Conservation (phyloP, 306 rosid genomes). For the Gleditsia sinensis region DNA sequence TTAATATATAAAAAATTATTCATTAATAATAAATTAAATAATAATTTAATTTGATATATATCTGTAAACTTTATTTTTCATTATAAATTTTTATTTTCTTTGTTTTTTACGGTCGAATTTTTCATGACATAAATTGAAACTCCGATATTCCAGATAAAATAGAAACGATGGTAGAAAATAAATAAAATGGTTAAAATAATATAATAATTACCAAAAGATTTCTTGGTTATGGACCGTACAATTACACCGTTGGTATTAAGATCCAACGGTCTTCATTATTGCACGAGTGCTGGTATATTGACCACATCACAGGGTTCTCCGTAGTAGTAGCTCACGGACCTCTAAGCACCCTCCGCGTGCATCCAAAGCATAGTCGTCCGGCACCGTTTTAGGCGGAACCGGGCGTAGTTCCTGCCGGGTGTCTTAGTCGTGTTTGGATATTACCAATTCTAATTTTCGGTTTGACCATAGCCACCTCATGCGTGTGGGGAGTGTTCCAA, state of each 20-base stretch:
- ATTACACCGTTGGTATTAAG: background rate
- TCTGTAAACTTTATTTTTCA: too few relatives aligned
- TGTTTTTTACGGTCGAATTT: too few relatives aligned
- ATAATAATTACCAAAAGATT: too few relatives aligned
- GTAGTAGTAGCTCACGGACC: slow-evolving; percentile 4
- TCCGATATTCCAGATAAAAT: too few relatives aligned
- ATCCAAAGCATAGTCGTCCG: background rate
- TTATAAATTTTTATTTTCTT: too few relatives aligned
- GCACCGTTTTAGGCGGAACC: slow-evolving; percentile 33
- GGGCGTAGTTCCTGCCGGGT: slow-evolving; percentile 1
- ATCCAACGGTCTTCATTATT: background rate
- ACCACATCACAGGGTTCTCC: slow-evolving; percentile 31
- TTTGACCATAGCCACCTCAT: background rate
- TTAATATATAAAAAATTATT: too few relatives aligned
- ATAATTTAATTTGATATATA: too few relatives aligned
- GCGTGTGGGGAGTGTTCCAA: background rate
- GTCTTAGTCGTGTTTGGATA: slow-evolving; percentile 20
- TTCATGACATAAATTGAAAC: too few relatives aligned
- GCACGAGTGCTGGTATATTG: background rate
- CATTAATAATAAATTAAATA: too few relatives aligned
- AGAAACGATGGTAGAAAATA: too few relatives aligned
- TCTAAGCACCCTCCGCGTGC: slow-evolving; percentile 22
- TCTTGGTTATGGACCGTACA: too few relatives aligned
- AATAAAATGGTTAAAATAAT: too few relatives aligned
- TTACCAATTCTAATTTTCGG: background rate